Evolutionary conservation across 768 basidiomycete species (phyloP).

Genomic region (Trametes maxima): DNA sequence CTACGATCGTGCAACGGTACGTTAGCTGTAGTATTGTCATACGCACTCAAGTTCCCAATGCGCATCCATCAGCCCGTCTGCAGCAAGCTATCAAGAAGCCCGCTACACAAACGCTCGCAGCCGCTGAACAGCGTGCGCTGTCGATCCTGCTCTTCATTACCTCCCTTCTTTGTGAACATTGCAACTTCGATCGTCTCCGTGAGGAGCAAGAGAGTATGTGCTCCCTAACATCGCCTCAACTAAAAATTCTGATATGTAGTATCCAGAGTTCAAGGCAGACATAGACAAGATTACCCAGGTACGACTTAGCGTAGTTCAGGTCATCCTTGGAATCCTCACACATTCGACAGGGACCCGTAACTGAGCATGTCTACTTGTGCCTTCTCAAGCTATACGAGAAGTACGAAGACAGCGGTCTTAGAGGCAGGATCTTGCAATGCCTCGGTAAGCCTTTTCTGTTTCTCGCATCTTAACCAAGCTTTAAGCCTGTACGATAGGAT

Average conservation of each 20-base stretch:
- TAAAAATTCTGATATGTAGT: background rate
- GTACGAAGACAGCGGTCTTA: slow-evolving; percentile 56
- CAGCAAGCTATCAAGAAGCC: slow-evolving; percentile 57
- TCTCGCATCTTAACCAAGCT: background rate
- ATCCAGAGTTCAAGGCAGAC: slow-evolving; percentile 54
- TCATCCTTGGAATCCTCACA: background rate
- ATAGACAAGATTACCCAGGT: slow-evolving; percentile 63
- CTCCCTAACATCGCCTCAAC: background rate
- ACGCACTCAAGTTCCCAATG: background rate
- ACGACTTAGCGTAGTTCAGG: background rate
- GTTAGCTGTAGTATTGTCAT: slow-evolving; percentile 20
- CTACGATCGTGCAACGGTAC: slow-evolving; percentile 85
- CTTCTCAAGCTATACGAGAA: slow-evolving; percentile 76
- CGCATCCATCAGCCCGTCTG: slow-evolving; percentile 54
- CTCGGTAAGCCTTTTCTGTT: slow-evolving; percentile 56
- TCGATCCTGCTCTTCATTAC: slow-evolving; percentile 83
- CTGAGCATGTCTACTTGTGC: slow-evolving; percentile 79
- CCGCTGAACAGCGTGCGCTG: slow-evolving; percentile 56
- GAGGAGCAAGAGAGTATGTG: slow-evolving; percentile 59
- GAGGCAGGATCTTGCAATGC: slow-evolving; percentile 80
- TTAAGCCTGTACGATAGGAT: slow-evolving; percentile 48
- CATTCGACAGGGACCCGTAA: slow-evolving; percentile 58
- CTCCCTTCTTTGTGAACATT: slow-evolving; percentile 84
- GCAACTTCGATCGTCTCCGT: slow-evolving; percentile 81
- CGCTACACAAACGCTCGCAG: slow-evolving; percentile 40